Evolutionary conservation across 768 basidiomycete species (phyloP).

Genomic region (Leccinum rimulosum): DNA sequence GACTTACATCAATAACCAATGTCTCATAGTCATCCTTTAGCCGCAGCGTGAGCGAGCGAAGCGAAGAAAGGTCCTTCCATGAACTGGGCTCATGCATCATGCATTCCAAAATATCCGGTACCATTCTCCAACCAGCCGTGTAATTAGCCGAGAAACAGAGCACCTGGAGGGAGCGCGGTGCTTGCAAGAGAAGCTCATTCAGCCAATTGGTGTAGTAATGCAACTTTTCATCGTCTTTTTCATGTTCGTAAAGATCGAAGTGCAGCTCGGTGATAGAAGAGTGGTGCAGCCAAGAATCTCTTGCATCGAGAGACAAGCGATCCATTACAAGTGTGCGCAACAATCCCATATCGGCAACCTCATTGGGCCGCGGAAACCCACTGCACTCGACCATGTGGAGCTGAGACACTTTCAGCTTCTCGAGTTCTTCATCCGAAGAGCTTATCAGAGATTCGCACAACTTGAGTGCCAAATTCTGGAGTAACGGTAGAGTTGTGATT

Average conservation of each 20-base stretch:
- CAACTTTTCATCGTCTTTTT: not conserved
- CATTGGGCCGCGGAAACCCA: not conserved
- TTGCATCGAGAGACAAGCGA: not conserved
- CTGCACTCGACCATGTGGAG: not conserved
- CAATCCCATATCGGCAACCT: not conserved
- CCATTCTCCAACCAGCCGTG: not conserved
- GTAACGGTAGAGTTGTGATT: conserved; percentile 11
- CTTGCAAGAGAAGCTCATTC: not conserved
- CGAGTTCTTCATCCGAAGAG: not conserved
- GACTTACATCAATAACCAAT: too few relatives aligned
- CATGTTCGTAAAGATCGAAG: not conserved
- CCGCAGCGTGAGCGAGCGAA: not conserved
- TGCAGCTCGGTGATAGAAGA: not conserved
- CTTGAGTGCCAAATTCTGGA: conserved; percentile 16
- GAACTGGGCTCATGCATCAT: not conserved
- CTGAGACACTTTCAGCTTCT: not conserved
- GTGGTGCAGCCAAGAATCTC: not conserved
- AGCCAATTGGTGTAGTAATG: not conserved
- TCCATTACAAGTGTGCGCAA: not conserved
- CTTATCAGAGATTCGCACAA: not conserved
- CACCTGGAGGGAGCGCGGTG: not conserved
- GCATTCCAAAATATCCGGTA: not conserved
- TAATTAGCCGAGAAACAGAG: not conserved
- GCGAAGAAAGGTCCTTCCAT: not conserved
- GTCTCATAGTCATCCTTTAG: too few relatives aligned